Percentiles rank a stretch among this genome's conserved stretches.
phyloP scores from a whole-genome alignment of 495 filamentous ascomycete genomes.

The Echria macrotheca region DNA sequence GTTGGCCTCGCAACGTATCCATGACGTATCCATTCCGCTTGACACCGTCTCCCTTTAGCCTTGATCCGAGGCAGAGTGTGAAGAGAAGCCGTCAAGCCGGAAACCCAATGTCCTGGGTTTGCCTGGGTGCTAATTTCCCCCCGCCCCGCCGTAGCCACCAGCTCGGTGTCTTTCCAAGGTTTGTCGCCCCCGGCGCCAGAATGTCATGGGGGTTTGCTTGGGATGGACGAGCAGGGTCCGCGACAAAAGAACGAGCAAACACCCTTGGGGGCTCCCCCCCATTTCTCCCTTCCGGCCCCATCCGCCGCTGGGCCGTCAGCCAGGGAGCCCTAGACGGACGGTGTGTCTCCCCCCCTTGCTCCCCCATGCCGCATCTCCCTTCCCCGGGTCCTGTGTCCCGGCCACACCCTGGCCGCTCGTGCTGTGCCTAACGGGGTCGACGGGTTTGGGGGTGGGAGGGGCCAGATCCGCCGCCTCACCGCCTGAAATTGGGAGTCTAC shows the following conservation, averaged over 20 bases:
- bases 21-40: conserved; percentile 5
- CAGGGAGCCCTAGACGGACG: conserved; percentile 4
- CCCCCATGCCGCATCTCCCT: conserved; percentile 3
- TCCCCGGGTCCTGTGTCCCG: conserved; percentile 19
- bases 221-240: conserved; percentile 13
- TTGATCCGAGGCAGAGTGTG: too few species aligned
- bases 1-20: conserved; percentile 16
- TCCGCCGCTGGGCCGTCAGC: conserved; percentile 14
- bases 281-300: conserved; percentile 11
- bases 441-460: not conserved
- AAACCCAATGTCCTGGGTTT: conserved; percentile 1
- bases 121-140: conserved; percentile 7
- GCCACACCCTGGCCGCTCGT: conserved; percentile 1
- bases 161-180: not conserved
- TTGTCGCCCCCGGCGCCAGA: not conserved
- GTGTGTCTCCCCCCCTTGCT: conserved; percentile 8
- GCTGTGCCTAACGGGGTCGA: conserved; percentile 2
- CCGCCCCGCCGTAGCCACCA: not conserved
- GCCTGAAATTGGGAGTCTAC: conserved; percentile 12
- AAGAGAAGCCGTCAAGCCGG: not conserved
- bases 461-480: conserved; percentile 13
- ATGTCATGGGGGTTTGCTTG: conserved; percentile 7
- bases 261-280: conserved; percentile 4
- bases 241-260: conserved; percentile 3
- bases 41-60: not conserved